Conservation (phyloP, 495 filamentous ascomycete species). For the Cryomyces minteri region DNA sequence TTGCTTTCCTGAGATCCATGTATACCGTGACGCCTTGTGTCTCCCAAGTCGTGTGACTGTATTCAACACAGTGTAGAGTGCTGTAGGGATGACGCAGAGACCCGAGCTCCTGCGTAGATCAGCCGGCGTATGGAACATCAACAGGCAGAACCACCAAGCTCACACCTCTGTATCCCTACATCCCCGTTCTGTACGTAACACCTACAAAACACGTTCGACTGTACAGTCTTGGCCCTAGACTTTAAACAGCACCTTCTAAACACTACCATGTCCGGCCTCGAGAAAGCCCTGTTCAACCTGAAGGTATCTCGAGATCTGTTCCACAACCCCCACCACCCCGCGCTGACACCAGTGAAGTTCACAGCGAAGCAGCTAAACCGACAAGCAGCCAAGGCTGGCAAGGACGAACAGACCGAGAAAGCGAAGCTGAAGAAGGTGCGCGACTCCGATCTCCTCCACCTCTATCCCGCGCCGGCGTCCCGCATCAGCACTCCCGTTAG, state of each 20-base stretch:
- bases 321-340: conserved; percentile 1
- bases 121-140: too few species aligned
- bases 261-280: conserved; percentile 36
- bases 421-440: conserved; percentile 62
- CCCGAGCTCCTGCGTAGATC: too few species aligned
- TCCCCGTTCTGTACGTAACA: too few species aligned
- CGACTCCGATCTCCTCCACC: neutral
- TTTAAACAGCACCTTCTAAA: neutral
- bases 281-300: conserved; percentile 47
- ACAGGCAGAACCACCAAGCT: too few species aligned
- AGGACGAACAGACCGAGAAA: conserved; percentile 67
- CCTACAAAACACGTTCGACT: too few species aligned
- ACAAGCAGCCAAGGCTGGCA: conserved; percentile 62
- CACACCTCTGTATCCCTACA: too few species aligned
- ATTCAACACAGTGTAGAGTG: too few species aligned
- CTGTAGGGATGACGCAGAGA: too few species aligned
- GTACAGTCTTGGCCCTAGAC: neutral
- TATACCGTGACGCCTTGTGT: too few species aligned
- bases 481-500: too few species aligned
- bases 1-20: too few species aligned
- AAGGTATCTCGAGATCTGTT: conserved; percentile 23
- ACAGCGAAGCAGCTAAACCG: conserved; percentile 69
- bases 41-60: too few species aligned
- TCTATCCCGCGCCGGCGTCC: neutral
- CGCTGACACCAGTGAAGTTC: conserved; percentile 32